Conservation (phyloP, 73 alveolate genomes). For the Blepharisma stoltei region DNA sequence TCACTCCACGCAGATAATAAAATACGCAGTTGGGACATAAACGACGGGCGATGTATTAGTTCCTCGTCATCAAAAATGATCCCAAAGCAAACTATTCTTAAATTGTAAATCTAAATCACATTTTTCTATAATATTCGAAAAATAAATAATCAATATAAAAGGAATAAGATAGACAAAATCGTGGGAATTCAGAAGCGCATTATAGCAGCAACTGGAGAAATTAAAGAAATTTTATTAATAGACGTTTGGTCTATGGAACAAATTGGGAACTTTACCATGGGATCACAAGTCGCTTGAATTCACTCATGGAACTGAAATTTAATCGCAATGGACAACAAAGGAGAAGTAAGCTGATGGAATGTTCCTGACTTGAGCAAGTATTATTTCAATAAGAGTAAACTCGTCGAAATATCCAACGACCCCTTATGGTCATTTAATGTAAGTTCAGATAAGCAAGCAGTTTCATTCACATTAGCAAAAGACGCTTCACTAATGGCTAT, state of each 20-base stretch:
- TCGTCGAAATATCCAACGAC: not conserved
- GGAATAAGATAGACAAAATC: too few relatives aligned
- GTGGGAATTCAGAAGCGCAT: not conserved
- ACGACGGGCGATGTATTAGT: conserved; percentile 59
- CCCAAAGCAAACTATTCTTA: conserved; percentile 16
- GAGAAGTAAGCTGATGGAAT: not conserved
- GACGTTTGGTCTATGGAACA: conserved; percentile 25
- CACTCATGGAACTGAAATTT: not conserved
- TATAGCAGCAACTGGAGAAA: not conserved
- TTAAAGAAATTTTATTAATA: not conserved
- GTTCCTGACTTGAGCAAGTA: not conserved
- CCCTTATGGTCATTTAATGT: too few relatives aligned
- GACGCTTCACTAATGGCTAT: too few relatives aligned
- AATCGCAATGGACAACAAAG: conserved; percentile 6
- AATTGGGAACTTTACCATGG: not conserved
- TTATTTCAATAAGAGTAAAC: not conserved
- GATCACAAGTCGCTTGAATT: not conserved
- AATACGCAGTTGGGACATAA: conserved; percentile 48
- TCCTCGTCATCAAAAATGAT: conserved; percentile 48
- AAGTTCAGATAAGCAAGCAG: too few relatives aligned
- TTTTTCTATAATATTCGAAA: too few relatives aligned
- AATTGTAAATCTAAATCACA: too few relatives aligned
- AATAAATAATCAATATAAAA: too few relatives aligned
- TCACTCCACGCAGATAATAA: conserved; percentile 50
- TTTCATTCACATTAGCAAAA: too few relatives aligned